These are phyloP conservation scores for Zizania palustris DNA, from an alignment of 202 grass and related monocot genomes.

Conservation along the genomic window DNA sequence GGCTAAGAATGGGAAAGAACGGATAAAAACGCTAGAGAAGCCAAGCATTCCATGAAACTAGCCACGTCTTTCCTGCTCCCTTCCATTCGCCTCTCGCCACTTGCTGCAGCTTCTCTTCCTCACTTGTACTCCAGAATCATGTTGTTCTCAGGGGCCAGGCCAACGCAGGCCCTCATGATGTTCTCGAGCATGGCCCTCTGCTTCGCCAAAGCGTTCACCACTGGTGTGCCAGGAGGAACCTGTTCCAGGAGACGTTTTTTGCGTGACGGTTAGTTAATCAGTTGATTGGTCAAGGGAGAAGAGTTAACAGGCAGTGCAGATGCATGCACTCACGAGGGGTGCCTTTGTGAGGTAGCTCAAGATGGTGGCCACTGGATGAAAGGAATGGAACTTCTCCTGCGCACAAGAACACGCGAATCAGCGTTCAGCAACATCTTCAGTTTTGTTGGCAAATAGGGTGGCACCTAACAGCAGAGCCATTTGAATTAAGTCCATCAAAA, in stretches of 20 bases:
- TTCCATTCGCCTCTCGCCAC: slow-evolving; percentile 18
- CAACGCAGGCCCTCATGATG: slow-evolving; percentile 94
- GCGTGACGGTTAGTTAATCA: background rate
- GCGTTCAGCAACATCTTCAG: background rate
- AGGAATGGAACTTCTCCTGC: slow-evolving; percentile 98
- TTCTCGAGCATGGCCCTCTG: slow-evolving; percentile 99
- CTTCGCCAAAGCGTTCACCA: slow-evolving; percentile 93
- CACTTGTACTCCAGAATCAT: slow-evolving; percentile 99
- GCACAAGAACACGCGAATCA: slow-evolving; percentile 23
- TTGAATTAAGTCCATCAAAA: background rate
- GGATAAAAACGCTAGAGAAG: slow-evolving; percentile 42
- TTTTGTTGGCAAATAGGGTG: background rate
- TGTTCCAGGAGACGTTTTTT: slow-evolving; percentile 34
- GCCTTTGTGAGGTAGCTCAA: slow-evolving; percentile 98
- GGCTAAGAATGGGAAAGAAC: slow-evolving; percentile 32
- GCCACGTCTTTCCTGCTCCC: slow-evolving; percentile 42
- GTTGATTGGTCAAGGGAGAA: background rate
- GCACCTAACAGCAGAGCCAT: too few relatives aligned
- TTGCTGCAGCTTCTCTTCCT: slow-evolving; percentile 15
- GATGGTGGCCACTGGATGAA: slow-evolving; percentile 93
- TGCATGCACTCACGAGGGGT: slow-evolving; percentile 63
- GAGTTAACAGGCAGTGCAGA: background rate
- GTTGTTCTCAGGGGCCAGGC: slow-evolving; percentile 90
- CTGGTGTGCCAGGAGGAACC: slow-evolving; percentile 94
- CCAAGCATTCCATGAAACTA: slow-evolving; percentile 29